phyloP scores from a whole-genome alignment of 345 rosid genomes.

The Salix udensis region DNA sequence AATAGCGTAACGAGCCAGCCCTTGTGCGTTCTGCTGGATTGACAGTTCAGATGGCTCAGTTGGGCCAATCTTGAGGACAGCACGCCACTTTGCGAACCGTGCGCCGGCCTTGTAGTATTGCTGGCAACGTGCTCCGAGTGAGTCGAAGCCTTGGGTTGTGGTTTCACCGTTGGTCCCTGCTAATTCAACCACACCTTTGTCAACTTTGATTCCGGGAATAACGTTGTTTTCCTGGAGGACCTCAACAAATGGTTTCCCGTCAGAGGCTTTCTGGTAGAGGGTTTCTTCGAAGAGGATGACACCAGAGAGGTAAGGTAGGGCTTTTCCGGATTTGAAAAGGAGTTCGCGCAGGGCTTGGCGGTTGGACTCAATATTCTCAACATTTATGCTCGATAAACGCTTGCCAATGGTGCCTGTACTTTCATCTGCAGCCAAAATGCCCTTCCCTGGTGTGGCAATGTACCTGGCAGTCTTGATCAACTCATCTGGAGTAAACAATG shows the following conservation, averaged over 20 bases:
- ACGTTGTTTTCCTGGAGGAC: conserved; percentile 76
- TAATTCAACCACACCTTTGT: conserved; percentile 80
- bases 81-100: conserved; percentile 95
- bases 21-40: conserved; percentile 87
- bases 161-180: conserved; percentile 88
- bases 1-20: conserved; percentile 89
- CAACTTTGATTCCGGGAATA: conserved; percentile 89
- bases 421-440: conserved; percentile 93
- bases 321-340: conserved; percentile 73
- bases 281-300: conserved; percentile 96
- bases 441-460: conserved; percentile 93
- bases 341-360: conserved; percentile 94
- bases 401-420: conserved; percentile 97
- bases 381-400: conserved; percentile 82
- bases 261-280: conserved; percentile 74
- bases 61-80: conserved; percentile 83
- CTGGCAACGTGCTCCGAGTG: conserved; percentile 70
- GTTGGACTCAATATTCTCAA: conserved; percentile 87
- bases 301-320: conserved; percentile 76
- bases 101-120: conserved; percentile 94
- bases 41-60: conserved; percentile 78
- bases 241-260: conserved; percentile 78
- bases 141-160: conserved; percentile 90
- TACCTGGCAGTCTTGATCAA: conserved; percentile 83
- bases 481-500: conserved; percentile 52